A percentile compares a stretch with the other conserved stretches of the same genome.
Conservation (phyloP, 495 filamentous ascomycete genomes). For the Niebla homalea region DNA sequence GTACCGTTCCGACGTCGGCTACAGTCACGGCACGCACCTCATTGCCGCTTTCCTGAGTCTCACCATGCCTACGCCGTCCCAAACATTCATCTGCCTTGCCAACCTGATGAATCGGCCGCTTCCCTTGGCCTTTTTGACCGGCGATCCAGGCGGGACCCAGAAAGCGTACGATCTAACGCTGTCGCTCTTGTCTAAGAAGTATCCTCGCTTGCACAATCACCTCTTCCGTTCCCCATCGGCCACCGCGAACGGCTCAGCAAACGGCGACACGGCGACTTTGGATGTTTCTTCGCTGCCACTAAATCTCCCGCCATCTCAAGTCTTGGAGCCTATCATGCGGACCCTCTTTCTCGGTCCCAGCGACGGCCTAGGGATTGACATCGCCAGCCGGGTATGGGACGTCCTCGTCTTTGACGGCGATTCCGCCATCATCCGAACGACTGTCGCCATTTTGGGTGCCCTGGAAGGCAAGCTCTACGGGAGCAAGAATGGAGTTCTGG, state of each 20-base stretch:
- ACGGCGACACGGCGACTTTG: not conserved
- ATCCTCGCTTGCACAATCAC: slow-evolving; percentile 54
- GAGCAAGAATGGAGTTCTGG: slow-evolving; percentile 35
- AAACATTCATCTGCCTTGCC: slow-evolving; percentile 71
- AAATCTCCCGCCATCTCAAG: slow-evolving; percentile 30
- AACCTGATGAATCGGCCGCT: slow-evolving; percentile 84
- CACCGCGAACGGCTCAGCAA: not conserved
- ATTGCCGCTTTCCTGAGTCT: slow-evolving; percentile 80
- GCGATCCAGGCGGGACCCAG: slow-evolving; percentile 56
- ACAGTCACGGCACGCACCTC: slow-evolving; percentile 73
- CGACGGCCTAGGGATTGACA: slow-evolving; percentile 51
- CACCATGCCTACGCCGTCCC: slow-evolving; percentile 56
- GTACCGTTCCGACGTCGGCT: slow-evolving; percentile 91
- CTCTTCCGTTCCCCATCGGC: slow-evolving; percentile 32
- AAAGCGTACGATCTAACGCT: slow-evolving; percentile 61
- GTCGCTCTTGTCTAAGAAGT: slow-evolving; percentile 58
- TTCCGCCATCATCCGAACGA: slow-evolving; percentile 61
- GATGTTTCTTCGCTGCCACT: slow-evolving; percentile 11
- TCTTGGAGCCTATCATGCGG: slow-evolving; percentile 46
- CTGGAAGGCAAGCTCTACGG: slow-evolving; percentile 52
- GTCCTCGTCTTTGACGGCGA: slow-evolving; percentile 93
- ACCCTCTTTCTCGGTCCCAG: slow-evolving; percentile 36
- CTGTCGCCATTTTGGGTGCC: slow-evolving; percentile 53
- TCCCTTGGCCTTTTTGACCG: slow-evolving; percentile 74
- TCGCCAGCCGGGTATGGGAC: slow-evolving; percentile 74